phyloP scores from a whole-genome alignment of 31 red algal species.

The Odonthalia washingtoniensis region DNA sequence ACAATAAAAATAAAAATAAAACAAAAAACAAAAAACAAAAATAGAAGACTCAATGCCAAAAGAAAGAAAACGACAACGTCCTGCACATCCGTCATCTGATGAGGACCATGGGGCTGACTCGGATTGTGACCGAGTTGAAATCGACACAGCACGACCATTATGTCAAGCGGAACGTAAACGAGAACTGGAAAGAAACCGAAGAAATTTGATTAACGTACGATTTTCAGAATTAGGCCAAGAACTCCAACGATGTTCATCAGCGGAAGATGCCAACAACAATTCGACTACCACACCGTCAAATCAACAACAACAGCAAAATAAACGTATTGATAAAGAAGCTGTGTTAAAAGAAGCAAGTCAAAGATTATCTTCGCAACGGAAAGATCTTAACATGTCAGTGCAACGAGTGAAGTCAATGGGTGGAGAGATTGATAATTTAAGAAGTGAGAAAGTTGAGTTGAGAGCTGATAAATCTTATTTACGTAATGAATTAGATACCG shows the following conservation, averaged over 20 bases:
- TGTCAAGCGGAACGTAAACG: conserved; percentile 74
- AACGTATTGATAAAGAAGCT: conserved; percentile 87
- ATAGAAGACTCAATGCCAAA: too few relatives aligned
- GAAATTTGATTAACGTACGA: conserved; percentile 78
- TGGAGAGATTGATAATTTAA: conserved; percentile 72
- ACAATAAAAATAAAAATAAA: too few relatives aligned
- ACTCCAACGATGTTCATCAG: conserved; percentile 32
- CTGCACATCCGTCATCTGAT: background rate
- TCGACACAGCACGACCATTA: conserved; percentile 50
- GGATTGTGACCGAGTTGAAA: conserved; percentile 22
- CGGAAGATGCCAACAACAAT: background rate
- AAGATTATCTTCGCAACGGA: conserved; percentile 52
- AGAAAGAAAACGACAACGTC: background rate
- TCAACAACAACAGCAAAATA: conserved; percentile 12
- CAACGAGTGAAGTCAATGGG: conserved; percentile 49
- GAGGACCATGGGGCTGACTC: too few relatives aligned
- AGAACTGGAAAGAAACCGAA: conserved; percentile 78
- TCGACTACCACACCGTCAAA: conserved; percentile 4
- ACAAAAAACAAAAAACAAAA: too few relatives aligned
- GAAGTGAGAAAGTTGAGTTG: conserved; percentile 85
- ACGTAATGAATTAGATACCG: conserved; percentile 75
- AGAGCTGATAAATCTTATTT: conserved; percentile 89
- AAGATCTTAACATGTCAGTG: conserved; percentile 46
- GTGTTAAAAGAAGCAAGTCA: conserved; percentile 75
- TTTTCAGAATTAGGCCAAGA: conserved; percentile 69